Conservation (phyloP, 345 rosid genomes). For the Raphanus raphanistrum region DNA sequence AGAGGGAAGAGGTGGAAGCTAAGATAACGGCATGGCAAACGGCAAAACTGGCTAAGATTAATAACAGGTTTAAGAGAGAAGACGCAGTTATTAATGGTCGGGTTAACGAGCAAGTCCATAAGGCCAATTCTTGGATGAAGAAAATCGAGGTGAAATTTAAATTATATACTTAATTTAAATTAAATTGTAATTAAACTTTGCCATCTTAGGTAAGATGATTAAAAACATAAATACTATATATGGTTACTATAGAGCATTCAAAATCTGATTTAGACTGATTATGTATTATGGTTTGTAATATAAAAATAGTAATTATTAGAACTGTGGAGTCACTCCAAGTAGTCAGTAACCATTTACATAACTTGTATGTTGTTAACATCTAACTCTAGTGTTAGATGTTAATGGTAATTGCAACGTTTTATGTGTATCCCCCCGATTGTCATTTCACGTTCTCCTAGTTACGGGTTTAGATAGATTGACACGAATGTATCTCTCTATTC, state of each 20-base stretch:
- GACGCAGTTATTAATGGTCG: conserved; percentile 81
- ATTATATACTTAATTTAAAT: not conserved
- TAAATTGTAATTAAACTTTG: not conserved
- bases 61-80: conserved; percentile 85
- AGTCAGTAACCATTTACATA: not conserved
- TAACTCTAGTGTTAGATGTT: too few species aligned
- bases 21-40: conserved; percentile 93
- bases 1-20: conserved; percentile 83
- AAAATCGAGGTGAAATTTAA: conserved; percentile 73
- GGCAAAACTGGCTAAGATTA: conserved; percentile 74
- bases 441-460: too few species aligned
- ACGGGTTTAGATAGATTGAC: too few species aligned
- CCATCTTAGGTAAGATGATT: not conserved
- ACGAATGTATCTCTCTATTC: not conserved
- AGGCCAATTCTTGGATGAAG: conserved; percentile 79
- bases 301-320: not conserved
- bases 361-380: too few species aligned
- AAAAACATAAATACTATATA: not conserved
- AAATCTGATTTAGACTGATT: not conserved
- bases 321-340: not conserved
- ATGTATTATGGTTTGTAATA: not conserved
- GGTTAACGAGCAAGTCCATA: conserved; percentile 76
- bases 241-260: not conserved
- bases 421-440: too few species aligned
- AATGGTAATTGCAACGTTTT: too few species aligned